Percentiles rank a stretch among this genome's conserved stretches.
Evolutionary conservation across 2,329 filamentous ascomycete species (phyloP).

Genomic region (Xylariomycetidae sp.): DNA sequence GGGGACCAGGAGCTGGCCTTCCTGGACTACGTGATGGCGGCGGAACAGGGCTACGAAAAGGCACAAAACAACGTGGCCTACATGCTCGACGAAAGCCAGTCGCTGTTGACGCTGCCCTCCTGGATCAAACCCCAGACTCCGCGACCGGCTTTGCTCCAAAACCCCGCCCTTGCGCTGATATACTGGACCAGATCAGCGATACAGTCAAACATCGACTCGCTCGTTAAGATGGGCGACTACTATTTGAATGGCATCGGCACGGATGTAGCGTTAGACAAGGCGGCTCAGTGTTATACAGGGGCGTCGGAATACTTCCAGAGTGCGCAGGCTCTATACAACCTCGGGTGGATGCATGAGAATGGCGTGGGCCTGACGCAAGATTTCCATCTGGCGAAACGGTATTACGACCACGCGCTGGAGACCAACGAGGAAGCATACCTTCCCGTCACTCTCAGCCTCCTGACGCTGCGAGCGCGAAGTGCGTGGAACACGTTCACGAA

Average conservation of each 20-base stretch:
- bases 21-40: slow-evolving; percentile 76
- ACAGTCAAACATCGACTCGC: slow-evolving; percentile 85
- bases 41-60: slow-evolving; percentile 86
- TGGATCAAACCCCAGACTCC: slow-evolving; percentile 41
- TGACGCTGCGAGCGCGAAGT: slow-evolving; percentile 78
- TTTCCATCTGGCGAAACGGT: slow-evolving; percentile 93
- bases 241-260: slow-evolving; percentile 80
- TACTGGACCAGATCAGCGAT: slow-evolving; percentile 95
- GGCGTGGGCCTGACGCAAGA: slow-evolving; percentile 89
- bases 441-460: slow-evolving; percentile 79
- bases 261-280: slow-evolving; percentile 69
- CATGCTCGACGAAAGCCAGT: slow-evolving; percentile 69
- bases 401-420: slow-evolving; percentile 87
- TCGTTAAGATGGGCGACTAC: slow-evolving; percentile 98
- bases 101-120: slow-evolving; percentile 49
- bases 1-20: slow-evolving; percentile 77
- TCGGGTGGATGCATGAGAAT: slow-evolving; percentile 99
- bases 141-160: slow-evolving; percentile 37
- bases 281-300: slow-evolving; percentile 85
- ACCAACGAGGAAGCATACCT: slow-evolving; percentile 92
- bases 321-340: slow-evolving; percentile 92
- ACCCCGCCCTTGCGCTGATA: slow-evolving; percentile 65
- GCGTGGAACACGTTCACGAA: slow-evolving; percentile 93
- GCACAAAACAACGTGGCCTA: slow-evolving; percentile 88
- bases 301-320: slow-evolving; percentile 88